phyloP scores from a whole-genome alignment of 2,329 filamentous ascomycete species.

The Aspergillus pseudoviridinutans region DNA sequence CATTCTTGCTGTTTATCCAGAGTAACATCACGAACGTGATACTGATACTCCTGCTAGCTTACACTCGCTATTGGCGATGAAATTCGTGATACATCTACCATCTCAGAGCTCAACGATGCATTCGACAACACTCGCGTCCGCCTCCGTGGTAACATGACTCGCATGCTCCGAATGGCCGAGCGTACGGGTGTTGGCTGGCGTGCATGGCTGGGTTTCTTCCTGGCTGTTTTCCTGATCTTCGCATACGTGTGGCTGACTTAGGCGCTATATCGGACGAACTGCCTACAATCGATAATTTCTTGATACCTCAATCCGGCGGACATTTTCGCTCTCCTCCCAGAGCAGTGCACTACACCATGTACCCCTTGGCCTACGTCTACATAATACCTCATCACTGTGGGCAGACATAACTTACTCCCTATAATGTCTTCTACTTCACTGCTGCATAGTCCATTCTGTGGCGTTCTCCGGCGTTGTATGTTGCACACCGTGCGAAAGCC shows the following conservation, averaged over 20 bases:
- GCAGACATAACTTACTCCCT: neutral
- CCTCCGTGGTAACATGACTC: constrained; percentile 88
- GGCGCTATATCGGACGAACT: constrained; percentile 16
- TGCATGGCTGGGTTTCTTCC: constrained; percentile 88
- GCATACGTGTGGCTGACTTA: constrained; percentile 89
- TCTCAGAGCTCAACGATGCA: constrained; percentile 91
- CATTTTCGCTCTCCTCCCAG: neutral
- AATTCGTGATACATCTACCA: constrained; percentile 81
- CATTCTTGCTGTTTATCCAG: neutral
- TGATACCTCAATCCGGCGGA: neutral
- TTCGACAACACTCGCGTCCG: constrained; percentile 82
- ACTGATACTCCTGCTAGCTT: constrained; percentile 53
- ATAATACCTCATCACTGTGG: neutral
- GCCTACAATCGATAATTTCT: neutral
- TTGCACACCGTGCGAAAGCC: neutral
- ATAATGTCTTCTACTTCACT: neutral
- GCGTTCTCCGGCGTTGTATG: neutral
- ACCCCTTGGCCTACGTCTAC: neutral
- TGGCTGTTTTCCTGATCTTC: constrained; percentile 76
- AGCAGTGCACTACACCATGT: neutral
- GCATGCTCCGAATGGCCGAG: constrained; percentile 95
- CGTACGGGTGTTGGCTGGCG: constrained; percentile 93
- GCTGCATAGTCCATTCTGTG: neutral
- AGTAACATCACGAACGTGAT: neutral
- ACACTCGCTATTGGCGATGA: constrained; percentile 92